Base-by-base conservation (phyloP, 371 early-diverging fungal genomes). In the Rhizopus sp. region DNA sequence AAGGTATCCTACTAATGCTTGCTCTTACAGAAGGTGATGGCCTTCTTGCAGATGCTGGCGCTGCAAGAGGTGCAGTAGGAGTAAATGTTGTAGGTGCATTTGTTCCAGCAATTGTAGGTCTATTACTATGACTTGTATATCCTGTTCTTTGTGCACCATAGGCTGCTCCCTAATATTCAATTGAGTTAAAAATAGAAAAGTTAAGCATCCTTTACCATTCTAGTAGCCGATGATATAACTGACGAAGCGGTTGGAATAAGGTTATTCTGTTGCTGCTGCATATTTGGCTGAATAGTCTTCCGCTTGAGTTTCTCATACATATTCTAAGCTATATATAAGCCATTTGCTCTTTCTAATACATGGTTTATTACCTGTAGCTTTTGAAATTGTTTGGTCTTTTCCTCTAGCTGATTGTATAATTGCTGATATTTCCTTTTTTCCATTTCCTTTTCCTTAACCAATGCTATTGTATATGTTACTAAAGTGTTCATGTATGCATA, bases 361-460 rank as follows among this genome's bases (percentile, higher is more conserved):
- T 5, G 5, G 12, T 5, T 30, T 9, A 54, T 45, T 61, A 75
- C 84, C 70, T 88, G 87, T 23, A 88, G 53, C 40, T 81, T 88
- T 32, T 87, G 84, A 41, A 91, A 78, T 50, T 90, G 92, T 10
- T 85, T 72, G 33, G 66, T 57, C 46, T 86, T 89, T 49, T 91
- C 89, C 13, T 84, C 84, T 31, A 83, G 52, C 48, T 85, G 80
- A 5, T 75, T 79, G 4, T 62, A 59, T 16, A 88, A 56, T 23
- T 87, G 82, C 15, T 79, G 80, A 4, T 60, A 53, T 15, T 74
- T 72, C 7, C 68, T 66, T 34, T 77, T 83, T 50, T 88, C 90
- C 7, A 75, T 59, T 55, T 89, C 86, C 10, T 70, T 64, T 72
- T 83, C 68, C 66, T 72, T 60, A 64, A 61, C 40, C 68, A 65